Conservation (phyloP, 2,329 filamentous ascomycete genomes). For the Colletotrichum lupini region DNA sequence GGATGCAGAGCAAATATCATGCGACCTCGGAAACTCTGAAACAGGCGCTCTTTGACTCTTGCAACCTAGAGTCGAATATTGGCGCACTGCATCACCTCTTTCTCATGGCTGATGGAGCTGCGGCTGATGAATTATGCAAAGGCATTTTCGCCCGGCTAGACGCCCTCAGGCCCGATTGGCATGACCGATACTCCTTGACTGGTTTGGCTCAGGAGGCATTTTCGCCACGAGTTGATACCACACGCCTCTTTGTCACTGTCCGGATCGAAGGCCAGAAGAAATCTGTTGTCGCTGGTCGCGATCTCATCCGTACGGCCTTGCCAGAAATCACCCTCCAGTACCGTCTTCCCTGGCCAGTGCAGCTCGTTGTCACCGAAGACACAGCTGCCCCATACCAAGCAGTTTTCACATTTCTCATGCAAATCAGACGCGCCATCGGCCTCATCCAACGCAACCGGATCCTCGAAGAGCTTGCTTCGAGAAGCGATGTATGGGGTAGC, state of each 20-base stretch:
- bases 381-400: constrained; percentile 75
- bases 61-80: constrained; percentile 73
- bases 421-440: constrained; percentile 77
- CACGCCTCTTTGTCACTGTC: constrained; percentile 71
- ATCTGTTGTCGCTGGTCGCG: constrained; percentile 54
- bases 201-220: constrained; percentile 82
- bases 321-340: constrained; percentile 75
- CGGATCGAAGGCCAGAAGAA: constrained; percentile 51
- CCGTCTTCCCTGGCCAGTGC: constrained; percentile 72
- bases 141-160: constrained; percentile 83
- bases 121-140: constrained; percentile 73
- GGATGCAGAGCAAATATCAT: constrained; percentile 81
- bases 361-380: constrained; percentile 77
- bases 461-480: constrained; percentile 51
- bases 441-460: constrained; percentile 69
- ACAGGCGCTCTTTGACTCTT: constrained; percentile 74
- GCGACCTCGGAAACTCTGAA: constrained; percentile 75
- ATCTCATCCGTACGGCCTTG: constrained; percentile 57
- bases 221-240: constrained; percentile 65
- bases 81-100: constrained; percentile 78
- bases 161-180: constrained; percentile 70
- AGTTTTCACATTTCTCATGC: constrained; percentile 81
- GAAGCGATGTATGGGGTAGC: constrained; percentile 52
- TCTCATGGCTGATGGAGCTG: constrained; percentile 78
- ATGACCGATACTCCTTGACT: constrained; percentile 83